Evolutionary conservation across 176 grass and related monocot genomes (phyloP), one percentile per base, ranked within the genome.

Genomic region (Typha latifolia): DNA sequence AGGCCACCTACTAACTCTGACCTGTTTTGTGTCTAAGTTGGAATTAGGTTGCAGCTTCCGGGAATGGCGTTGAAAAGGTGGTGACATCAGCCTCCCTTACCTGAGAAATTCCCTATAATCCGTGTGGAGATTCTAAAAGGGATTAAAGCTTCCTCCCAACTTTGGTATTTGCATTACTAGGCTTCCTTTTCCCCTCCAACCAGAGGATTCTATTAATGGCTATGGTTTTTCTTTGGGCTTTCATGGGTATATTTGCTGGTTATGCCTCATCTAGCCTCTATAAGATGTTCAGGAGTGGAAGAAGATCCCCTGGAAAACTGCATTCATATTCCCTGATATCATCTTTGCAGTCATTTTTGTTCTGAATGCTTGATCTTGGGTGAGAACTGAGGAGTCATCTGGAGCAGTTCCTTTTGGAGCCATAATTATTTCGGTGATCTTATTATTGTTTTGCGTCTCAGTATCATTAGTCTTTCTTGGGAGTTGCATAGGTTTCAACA

Each of bases 241-340:
- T 91, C 63, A 91, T 91, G 88, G 88, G 88, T 24, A 65, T 91
- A 69, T 69, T 91, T 64, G 80, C 83, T 5, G 84, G 88, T 48
- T 91, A 91, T 72, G 78, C 83, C 14, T 91, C 88, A 24, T 80
- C 88, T 62, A 77, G 88, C 23, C 77, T 91, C 22, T 91, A 91
- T 62, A 86, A 91, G 72, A 91, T 91, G 88, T 91, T 86, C 70
- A 91, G 86, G 84, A 91, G 49, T 91, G 88, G 88, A 91, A 91
- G 74, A 91, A 81, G 70, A 91, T 81, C 49, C 84, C 88, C 64
- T 74, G 86, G 57, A 91, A 91, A 81, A 91, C 88, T 63, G 83
- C 88, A 51, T 86, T 83, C 48, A 86, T 91, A 83, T 91, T 91
- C 77, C 88, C 88, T 79, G 83, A 83, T 63, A 78, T 91, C 63